Evolutionary conservation across 331 rosid species (phyloP), one percentile per base, ranked within the genome.

Genomic region (Malus hybrid): DNA sequence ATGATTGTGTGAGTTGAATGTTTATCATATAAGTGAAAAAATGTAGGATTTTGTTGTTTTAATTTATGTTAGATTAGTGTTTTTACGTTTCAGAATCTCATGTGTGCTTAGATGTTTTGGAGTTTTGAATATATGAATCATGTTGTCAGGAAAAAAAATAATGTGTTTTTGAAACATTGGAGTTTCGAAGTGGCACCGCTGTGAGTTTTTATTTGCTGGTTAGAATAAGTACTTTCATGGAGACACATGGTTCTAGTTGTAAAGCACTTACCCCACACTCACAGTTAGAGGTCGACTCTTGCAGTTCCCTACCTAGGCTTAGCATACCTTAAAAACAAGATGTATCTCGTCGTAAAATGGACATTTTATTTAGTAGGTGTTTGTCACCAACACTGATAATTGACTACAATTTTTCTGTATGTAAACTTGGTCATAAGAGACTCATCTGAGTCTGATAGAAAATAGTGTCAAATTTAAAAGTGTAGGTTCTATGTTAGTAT

Each of bases 1-100:
- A 77, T 27, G 15, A 10, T 72, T 81, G 79, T 64, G 32, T 71
- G 68, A 70, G 46, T 39, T 15, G 16, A 68, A 22, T 78, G 66
- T 29, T 29, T 77, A 73, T 29, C 33, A 13, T 57, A 46, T 22
- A 13, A 73, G 22, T 46, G 59, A 11, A 42, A 56, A 15, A 34
- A 22, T 15, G 70, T 19, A 31, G 18, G 70, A 75, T 27, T 24
- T 54, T 18, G 9, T 59, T 13, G 16, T 57, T 69, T 6, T 18
- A 7, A 32, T 32, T 66, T 8, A 33, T 68, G 33, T 28, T 50
- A n/a, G 54, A 20, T 67, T 27, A 13, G 57, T 68, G 71, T 69
- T 32, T 36, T 4, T 50, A 29, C 2, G 6, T 31, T 9, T 71
- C 2, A 48, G 62, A 24, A 52, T 10, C 32, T 65, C 27, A 11